A percentile compares a stretch with the other conserved stretches of the same genome.
phyloP scores from a whole-genome alignment of 805 yeast species.

The Metschnikowia noctiluminum region DNA sequence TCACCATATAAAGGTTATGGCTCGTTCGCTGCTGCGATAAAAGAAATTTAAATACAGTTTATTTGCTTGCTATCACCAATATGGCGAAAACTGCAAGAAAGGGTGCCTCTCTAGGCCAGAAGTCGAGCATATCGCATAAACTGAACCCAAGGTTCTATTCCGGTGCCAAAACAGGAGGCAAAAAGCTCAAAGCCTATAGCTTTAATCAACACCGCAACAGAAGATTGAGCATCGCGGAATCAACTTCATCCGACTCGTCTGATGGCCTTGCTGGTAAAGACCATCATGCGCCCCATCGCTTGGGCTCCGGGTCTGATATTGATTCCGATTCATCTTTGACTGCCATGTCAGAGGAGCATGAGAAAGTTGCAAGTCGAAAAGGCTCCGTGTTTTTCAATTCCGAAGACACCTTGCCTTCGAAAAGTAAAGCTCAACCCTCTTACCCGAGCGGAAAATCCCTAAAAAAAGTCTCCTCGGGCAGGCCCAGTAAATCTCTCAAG shows the following conservation, averaged over 20 bases:
- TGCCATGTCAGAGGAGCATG: conserved; percentile 30
- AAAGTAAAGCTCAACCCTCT: neutral
- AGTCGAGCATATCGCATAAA: conserved; percentile 10
- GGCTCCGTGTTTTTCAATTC: conserved; percentile 15
- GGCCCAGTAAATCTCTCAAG: conserved; percentile 10
- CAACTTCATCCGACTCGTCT: conserved; percentile 27
- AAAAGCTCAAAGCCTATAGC: conserved; percentile 27
- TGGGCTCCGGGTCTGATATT: conserved; percentile 8
- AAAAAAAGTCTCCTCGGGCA: neutral
- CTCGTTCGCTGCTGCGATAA: neutral
- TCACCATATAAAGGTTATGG: neutral
- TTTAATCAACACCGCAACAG: conserved; percentile 17
- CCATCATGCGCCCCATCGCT: conserved; percentile 1
- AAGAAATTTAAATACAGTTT: neutral
- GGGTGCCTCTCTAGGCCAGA: conserved; percentile 8
- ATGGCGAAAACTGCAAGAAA: conserved; percentile 37
- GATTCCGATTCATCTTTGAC: conserved; percentile 42
- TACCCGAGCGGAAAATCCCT: conserved; percentile 1
- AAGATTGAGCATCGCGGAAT: conserved; percentile 36
- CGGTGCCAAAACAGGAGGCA: conserved; percentile 27
- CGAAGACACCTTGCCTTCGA: neutral
- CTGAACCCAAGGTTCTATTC: conserved; percentile 14
- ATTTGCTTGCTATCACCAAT: too few relatives aligned
- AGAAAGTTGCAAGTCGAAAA: conserved; percentile 12
- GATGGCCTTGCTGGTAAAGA: conserved; percentile 18